Percentiles rank a stretch among this genome's conserved stretches.
phyloP scores from a whole-genome alignment of 202 grass and related monocot species.

The Hordeum pubiflorum region DNA sequence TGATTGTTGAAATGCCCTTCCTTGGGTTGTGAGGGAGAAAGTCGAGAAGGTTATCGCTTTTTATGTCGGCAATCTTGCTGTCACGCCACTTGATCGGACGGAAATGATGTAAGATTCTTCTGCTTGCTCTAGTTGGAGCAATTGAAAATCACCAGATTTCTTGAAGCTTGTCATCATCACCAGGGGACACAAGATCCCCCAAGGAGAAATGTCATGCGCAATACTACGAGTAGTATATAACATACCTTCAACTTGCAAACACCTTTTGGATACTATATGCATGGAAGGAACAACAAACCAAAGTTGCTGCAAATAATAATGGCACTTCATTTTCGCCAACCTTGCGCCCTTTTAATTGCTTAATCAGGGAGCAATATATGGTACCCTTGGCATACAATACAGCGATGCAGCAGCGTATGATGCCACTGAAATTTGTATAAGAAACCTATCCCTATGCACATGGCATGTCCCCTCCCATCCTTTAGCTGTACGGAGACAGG shows the following conservation, averaged over 20 bases:
- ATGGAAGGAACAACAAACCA: neutral
- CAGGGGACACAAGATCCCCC: slow-evolving; percentile 18
- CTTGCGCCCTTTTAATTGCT: slow-evolving; percentile 6
- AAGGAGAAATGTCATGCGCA: neutral
- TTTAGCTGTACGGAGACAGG: neutral
- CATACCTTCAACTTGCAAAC: neutral
- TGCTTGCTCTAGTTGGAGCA: slow-evolving; percentile 4
- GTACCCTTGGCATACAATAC: neutral
- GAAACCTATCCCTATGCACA: slow-evolving; percentile 31
- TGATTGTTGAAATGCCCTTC: neutral
- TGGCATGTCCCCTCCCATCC: slow-evolving; percentile 26
- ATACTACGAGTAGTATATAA: neutral
- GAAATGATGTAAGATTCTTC: neutral
- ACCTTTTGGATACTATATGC: slow-evolving; percentile 10
- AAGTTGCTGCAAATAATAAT: neutral
- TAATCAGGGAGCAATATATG: neutral
- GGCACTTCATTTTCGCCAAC: slow-evolving; percentile 1
- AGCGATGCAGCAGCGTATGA: neutral
- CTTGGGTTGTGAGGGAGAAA: neutral
- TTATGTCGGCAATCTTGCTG: neutral
- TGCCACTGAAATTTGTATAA: neutral
- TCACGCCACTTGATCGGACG: neutral
- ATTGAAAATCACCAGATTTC: neutral
- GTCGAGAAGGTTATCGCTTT: neutral
- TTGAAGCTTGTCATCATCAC: slow-evolving; percentile 1